These are phyloP conservation scores for Aspergillus floridensis DNA, from an alignment of 2,329 filamentous ascomycete species.

Conservation along the genomic window DNA sequence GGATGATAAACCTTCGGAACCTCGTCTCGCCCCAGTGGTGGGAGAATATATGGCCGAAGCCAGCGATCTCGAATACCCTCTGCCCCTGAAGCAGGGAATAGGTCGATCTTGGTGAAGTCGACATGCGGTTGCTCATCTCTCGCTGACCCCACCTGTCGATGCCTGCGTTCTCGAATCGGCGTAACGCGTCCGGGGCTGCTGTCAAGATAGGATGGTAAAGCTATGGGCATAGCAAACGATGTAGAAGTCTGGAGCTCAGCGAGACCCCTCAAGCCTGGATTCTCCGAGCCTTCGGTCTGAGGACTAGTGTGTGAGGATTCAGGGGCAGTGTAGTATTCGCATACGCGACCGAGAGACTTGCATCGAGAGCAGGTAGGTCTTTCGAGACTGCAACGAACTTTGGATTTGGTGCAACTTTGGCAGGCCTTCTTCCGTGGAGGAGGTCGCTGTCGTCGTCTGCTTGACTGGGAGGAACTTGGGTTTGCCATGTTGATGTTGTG, in stretches of 20 bases:
- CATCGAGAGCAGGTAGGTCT: conserved; percentile 21
- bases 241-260: no score
- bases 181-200: not conserved
- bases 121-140: not conserved
- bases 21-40: conserved; percentile 15
- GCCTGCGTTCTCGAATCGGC: not conserved
- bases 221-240: not conserved
- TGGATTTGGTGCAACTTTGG: conserved; percentile 18
- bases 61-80: conserved; percentile 29
- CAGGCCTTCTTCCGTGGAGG: conserved; percentile 23
- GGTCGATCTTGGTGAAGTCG: not conserved
- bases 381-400: conserved; percentile 20
- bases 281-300: not conserved
- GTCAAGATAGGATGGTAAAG: not conserved
- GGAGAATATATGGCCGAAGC: conserved; percentile 24
- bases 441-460: not conserved
- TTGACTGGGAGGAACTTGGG: not conserved
- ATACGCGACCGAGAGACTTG: conserved; percentile 11
- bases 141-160: not conserved
- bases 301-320: not conserved
- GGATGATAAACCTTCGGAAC: conserved; percentile 22
- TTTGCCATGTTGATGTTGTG: not conserved
- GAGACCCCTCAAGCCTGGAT: not conserved
- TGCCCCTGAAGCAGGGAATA: not conserved
- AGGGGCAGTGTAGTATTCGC: conserved; percentile 15